Conservation (phyloP, 2,329 filamentous ascomycete genomes). For the Arthroderma sp. region DNA sequence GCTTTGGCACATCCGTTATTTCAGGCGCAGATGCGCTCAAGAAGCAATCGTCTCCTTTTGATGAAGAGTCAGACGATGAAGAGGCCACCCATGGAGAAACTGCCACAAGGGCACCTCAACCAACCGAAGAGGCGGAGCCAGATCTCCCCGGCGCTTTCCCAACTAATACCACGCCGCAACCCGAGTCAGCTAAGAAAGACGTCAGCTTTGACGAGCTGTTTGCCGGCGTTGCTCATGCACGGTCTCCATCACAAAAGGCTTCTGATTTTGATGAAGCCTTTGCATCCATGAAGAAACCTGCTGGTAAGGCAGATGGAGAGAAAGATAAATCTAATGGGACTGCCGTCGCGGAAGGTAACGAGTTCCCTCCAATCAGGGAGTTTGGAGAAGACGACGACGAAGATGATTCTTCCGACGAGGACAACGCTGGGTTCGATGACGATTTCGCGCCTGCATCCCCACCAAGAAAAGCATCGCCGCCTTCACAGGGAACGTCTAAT, state of each 20-base stretch:
- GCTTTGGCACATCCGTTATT: conserved; percentile 38
- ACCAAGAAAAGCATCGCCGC: conserved; percentile 11
- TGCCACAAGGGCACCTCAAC: background rate
- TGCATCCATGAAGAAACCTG: conserved; percentile 36
- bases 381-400: conserved; percentile 71
- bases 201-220: conserved; percentile 38
- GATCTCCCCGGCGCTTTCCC: conserved; percentile 41
- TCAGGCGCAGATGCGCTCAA: conserved; percentile 28
- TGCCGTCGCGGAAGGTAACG: conserved; percentile 39
- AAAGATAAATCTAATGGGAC: conserved; percentile 24
- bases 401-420: conserved; percentile 59
- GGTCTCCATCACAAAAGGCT: conserved; percentile 36
- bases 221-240: conserved; percentile 32
- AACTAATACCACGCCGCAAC: conserved; percentile 7
- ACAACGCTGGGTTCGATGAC: conserved; percentile 65
- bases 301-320: conserved; percentile 27
- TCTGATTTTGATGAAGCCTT: conserved; percentile 39
- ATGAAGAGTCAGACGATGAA: conserved; percentile 12
- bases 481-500: conserved; percentile 21
- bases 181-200: conserved; percentile 23
- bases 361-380: conserved; percentile 91
- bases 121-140: background rate
- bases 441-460: conserved; percentile 63
- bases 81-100: background rate
- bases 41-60: conserved; percentile 23